phyloP scores from a whole-genome alignment of 2,329 filamentous ascomycete species.

The Fusarium nanum region DNA sequence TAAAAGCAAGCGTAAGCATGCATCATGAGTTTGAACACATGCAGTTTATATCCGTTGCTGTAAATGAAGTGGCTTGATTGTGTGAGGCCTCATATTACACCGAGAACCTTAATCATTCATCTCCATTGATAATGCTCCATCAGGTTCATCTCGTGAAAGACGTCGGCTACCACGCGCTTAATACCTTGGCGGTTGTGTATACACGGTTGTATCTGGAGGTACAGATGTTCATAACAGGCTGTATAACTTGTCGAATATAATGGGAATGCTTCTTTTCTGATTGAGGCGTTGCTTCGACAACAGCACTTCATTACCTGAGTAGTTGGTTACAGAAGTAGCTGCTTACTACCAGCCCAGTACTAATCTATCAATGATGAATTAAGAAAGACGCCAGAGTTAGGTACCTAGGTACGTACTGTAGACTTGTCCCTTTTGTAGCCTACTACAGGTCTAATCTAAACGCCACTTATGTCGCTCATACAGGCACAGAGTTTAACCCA shows the following conservation, averaged over 20 bases:
- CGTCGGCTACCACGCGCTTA: not conserved
- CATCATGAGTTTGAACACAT: not conserved
- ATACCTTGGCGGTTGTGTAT: not conserved
- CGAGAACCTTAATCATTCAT: not conserved
- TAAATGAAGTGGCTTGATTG: not conserved
- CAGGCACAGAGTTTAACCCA: conserved; percentile 20
- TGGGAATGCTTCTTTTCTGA: not conserved
- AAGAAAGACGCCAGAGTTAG: not conserved
- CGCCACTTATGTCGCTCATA: conserved; percentile 34
- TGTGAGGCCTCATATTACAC: conserved; percentile 15
- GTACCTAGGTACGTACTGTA: too few species aligned
- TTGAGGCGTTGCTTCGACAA: not conserved
- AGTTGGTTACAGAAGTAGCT: not conserved
- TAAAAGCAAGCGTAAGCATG: not conserved
- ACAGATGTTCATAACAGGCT: not conserved
- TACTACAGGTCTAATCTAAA: conserved; percentile 7
- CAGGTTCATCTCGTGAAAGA: not conserved
- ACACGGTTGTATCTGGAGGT: not conserved
- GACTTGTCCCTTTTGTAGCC: not conserved
- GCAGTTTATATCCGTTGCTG: conserved; percentile 2
- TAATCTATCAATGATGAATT: not conserved
- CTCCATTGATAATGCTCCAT: not conserved
- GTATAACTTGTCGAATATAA: not conserved
- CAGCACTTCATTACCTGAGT: not conserved
- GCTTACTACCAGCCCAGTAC: not conserved